Evolutionary conservation across 768 basidiomycete species (phyloP).

Genomic region (Mycena alexandri): DNA sequence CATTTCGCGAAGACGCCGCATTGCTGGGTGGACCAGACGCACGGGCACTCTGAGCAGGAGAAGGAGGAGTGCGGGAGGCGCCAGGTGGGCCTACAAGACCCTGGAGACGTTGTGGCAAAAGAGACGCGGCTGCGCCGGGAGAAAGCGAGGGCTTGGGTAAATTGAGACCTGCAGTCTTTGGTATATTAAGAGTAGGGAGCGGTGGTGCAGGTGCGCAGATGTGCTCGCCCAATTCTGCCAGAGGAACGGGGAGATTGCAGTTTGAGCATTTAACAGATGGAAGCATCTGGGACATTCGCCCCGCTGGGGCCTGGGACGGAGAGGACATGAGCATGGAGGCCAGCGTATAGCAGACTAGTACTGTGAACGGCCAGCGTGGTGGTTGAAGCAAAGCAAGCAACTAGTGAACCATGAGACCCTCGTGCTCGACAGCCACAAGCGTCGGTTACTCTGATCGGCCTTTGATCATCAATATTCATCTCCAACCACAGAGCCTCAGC

Average conservation of each 20-base stretch:
- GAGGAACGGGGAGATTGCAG: slow-evolving; percentile 77
- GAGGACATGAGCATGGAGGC: slow-evolving; percentile 45
- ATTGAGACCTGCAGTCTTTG: slow-evolving; percentile 47
- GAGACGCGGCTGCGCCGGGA: slow-evolving; percentile 55
- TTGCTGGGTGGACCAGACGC: slow-evolving; percentile 14
- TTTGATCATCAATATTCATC: too few relatives aligned
- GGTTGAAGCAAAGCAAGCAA: too few relatives aligned
- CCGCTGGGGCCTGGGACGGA: slow-evolving; percentile 43
- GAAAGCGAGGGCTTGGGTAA: slow-evolving; percentile 55
- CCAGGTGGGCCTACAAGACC: slow-evolving; percentile 50
- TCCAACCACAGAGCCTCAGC: too few relatives aligned
- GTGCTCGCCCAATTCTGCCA: slow-evolving; percentile 83
- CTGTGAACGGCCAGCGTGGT: slow-evolving; percentile 49
- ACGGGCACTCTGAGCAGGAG: slow-evolving; percentile 26
- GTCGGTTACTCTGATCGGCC: too few relatives aligned
- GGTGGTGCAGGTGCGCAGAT: slow-evolving; percentile 70
- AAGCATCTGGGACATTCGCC: slow-evolving; percentile 78
- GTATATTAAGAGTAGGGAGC: slow-evolving; percentile 51
- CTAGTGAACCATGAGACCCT: too few relatives aligned
- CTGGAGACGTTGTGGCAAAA: slow-evolving; percentile 66
- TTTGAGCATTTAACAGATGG: slow-evolving; percentile 89
- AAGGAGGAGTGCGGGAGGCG: slow-evolving; percentile 33
- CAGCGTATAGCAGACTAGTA: slow-evolving; percentile 31
- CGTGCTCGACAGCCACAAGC: too few relatives aligned
- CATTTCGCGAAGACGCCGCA: slow-evolving; percentile 37